Evolutionary conservation across 495 filamentous ascomycete species (phyloP).

Genomic region (Penicillium crystallinum): DNA sequence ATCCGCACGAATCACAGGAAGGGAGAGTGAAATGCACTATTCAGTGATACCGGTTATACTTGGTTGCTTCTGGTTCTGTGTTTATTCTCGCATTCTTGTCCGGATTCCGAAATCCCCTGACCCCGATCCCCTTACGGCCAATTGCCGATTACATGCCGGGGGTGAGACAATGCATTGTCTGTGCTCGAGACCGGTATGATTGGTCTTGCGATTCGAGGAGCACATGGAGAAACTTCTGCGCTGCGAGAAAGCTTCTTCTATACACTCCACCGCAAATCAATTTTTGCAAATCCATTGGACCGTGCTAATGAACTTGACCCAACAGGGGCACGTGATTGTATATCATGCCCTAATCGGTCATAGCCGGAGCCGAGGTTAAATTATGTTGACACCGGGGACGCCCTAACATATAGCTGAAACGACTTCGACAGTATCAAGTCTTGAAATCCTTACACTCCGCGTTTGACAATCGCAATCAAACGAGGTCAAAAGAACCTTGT

Average conservation of each 20-base stretch:
- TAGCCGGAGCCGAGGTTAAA: constrained; percentile 3
- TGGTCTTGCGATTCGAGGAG: not conserved
- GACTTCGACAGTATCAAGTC: not conserved
- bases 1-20: not conserved
- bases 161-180: constrained; percentile 4
- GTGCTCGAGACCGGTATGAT: not conserved
- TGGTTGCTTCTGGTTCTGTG: not conserved
- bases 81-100: constrained; percentile 18
- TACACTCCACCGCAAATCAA: not conserved
- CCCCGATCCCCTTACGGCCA: constrained; percentile 9
- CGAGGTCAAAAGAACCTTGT: not conserved
- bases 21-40: not conserved
- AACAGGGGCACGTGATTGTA: not conserved
- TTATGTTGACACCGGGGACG: not conserved
- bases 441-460: not conserved
- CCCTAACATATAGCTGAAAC: not conserved
- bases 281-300: not conserved
- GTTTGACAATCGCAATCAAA: not conserved
- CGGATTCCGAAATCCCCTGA: constrained; percentile 14
- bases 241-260: not conserved
- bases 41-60: not conserved
- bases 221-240: not conserved
- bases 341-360: constrained; percentile 1
- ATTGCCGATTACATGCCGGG: constrained; percentile 13
- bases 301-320: not conserved